Percentiles rank a stretch among this genome's conserved stretches.
Evolutionary conservation across 352 stramenopile genomes (phyloP).

Genomic region (Nothophytophthora sp.): DNA sequence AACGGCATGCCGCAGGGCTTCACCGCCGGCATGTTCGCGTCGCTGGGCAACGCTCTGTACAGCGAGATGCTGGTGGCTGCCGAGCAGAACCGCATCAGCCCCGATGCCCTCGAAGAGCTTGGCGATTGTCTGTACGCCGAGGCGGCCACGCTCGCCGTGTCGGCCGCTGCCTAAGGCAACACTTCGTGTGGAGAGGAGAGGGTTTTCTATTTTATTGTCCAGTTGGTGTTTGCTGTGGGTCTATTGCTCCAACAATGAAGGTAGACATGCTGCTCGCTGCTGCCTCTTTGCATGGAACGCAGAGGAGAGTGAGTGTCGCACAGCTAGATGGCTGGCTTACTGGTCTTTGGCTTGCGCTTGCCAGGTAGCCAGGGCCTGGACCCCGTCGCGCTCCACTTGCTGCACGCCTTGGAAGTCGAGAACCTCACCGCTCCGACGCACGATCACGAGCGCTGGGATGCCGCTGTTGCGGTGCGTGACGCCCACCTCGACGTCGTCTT

Average conservation of each 20-base stretch:
- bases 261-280: constrained; percentile 4
- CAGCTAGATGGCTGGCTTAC: no score
- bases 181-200: background rate
- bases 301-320: background rate
- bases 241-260: constrained; percentile 6
- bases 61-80: constrained; percentile 59
- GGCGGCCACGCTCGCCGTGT: constrained; percentile 39
- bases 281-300: background rate
- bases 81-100: constrained; percentile 46
- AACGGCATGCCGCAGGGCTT: constrained; percentile 65
- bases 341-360: constrained; percentile 5
- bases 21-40: constrained; percentile 66
- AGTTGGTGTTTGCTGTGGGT: constrained; percentile 12
- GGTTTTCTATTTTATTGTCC: constrained; percentile 21
- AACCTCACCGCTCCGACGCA: constrained; percentile 48
- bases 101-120: constrained; percentile 49
- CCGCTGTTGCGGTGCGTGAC: constrained; percentile 61
- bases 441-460: constrained; percentile 70
- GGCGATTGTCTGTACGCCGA: constrained; percentile 60
- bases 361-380: constrained; percentile 39
- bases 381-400: constrained; percentile 50
- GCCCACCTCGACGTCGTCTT: constrained; percentile 58
- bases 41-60: constrained; percentile 68
- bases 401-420: constrained; percentile 58
- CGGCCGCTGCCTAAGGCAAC: constrained; percentile 30